phyloP scores from a whole-genome alignment of 495 filamentous ascomycete species.

The Penicillium tannophilum region DNA sequence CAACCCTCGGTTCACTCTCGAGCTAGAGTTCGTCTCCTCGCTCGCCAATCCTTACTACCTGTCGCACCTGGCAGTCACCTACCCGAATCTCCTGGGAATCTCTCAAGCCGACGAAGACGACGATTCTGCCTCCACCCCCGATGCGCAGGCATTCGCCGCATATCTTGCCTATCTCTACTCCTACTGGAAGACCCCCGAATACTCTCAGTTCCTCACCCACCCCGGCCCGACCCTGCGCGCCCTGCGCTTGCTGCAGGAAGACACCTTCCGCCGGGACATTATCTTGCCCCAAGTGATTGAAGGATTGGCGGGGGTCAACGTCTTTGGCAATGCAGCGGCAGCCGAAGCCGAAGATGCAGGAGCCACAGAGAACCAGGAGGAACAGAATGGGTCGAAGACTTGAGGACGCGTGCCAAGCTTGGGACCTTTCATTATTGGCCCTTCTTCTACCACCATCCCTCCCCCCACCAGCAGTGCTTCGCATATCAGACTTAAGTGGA shows the following conservation, averaged over 20 bases:
- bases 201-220: conserved; percentile 77
- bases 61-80: conserved; percentile 72
- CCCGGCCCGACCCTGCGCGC: conserved; percentile 82
- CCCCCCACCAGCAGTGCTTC: not conserved
- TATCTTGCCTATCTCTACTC: conserved; percentile 81
- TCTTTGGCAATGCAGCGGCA: conserved; percentile 31
- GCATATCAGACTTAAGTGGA: not conserved
- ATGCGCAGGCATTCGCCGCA: conserved; percentile 66
- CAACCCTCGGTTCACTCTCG: conserved; percentile 46
- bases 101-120: conserved; percentile 42
- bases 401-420: conserved; percentile 24
- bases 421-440: conserved; percentile 10
- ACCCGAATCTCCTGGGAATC: conserved; percentile 52
- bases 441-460: not conserved
- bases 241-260: conserved; percentile 80
- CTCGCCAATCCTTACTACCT: conserved; percentile 84
- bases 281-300: conserved; percentile 73
- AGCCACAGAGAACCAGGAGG: conserved; percentile 29
- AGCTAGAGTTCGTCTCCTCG: conserved; percentile 77
- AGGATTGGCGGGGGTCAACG: conserved; percentile 59
- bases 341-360: conserved; percentile 27
- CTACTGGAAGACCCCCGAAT: conserved; percentile 83
- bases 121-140: conserved; percentile 53
- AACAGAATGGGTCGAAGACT: conserved; percentile 27
- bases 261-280: conserved; percentile 79